A percentile compares a stretch with the other conserved stretches of the same genome.
Conservation (phyloP, 805 yeast genomes). For the Torulaspora franciscae region DNA sequence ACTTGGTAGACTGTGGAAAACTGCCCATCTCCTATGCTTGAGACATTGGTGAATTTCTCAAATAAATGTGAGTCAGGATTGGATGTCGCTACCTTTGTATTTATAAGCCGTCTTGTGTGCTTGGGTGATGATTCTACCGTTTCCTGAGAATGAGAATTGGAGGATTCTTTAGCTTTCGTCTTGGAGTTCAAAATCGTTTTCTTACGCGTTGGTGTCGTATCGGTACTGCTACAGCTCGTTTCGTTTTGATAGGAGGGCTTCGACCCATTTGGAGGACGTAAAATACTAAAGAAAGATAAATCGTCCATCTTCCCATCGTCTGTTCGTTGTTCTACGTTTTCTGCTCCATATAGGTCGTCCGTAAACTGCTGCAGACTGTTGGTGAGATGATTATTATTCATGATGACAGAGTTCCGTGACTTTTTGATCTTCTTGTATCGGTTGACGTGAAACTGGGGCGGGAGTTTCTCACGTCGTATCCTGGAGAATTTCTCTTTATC, state of each 20-base stretch:
- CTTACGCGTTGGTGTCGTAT: slow-evolving; percentile 25
- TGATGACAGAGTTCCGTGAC: slow-evolving; percentile 27
- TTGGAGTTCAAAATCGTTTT: slow-evolving; percentile 19
- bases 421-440: slow-evolving; percentile 28
- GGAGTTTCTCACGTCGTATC: slow-evolving; percentile 6
- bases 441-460: slow-evolving; percentile 17
- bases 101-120: slow-evolving; percentile 21
- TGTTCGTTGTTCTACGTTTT: slow-evolving; percentile 6
- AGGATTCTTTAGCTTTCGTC: slow-evolving; percentile 1
- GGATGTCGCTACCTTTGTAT: slow-evolving; percentile 19
- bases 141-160: not conserved
- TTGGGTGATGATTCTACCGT: slow-evolving; percentile 19
- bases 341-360: slow-evolving; percentile 35
- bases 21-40: slow-evolving; percentile 76
- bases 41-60: slow-evolving; percentile 56
- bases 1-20: slow-evolving; percentile 87
- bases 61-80: slow-evolving; percentile 40
- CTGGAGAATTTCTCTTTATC: slow-evolving; percentile 5
- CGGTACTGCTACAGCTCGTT: slow-evolving; percentile 9
- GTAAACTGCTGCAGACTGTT: slow-evolving; percentile 35
- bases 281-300: slow-evolving; percentile 15
- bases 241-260: slow-evolving; percentile 6
- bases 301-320: slow-evolving; percentile 7
- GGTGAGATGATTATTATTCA: slow-evolving; percentile 31
- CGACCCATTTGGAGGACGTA: slow-evolving; percentile 13